Evolutionary conservation across 2,329 filamentous ascomycete genomes (phyloP).

Genomic region (Xylaria sp.): DNA sequence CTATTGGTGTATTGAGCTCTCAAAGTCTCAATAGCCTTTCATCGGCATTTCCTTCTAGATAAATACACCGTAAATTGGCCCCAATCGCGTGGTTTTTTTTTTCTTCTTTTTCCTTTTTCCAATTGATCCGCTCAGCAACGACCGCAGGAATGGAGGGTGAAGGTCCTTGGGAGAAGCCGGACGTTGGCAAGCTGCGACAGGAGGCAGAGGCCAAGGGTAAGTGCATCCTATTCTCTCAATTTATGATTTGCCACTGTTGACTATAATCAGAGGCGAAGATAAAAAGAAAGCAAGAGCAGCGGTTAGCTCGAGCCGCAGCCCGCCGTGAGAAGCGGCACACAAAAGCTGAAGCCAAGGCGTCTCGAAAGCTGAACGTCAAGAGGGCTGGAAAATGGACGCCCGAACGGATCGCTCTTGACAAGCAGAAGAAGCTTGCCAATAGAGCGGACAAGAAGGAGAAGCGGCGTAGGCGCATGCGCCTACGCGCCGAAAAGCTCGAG

Average conservation of each 20-base stretch:
- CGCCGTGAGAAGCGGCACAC: constrained; percentile 53
- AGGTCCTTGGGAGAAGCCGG: constrained; percentile 40
- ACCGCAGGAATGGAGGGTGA: constrained; percentile 40
- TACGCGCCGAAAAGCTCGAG: constrained; percentile 55
- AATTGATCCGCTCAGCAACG: neutral
- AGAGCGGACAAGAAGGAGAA: constrained; percentile 52
- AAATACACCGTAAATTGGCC: neutral
- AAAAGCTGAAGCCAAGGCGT: constrained; percentile 53
- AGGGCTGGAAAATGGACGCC: constrained; percentile 50
- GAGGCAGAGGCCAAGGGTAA: constrained; percentile 43
- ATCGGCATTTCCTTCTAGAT: neutral
- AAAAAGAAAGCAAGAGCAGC: constrained; percentile 45
- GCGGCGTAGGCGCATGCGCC: constrained; percentile 52
- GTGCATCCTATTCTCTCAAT: neutral
- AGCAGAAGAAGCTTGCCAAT: constrained; percentile 48
- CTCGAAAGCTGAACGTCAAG: constrained; percentile 51
- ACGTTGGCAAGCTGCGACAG: constrained; percentile 41
- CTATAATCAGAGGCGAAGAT: constrained; percentile 45
- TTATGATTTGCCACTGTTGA: constrained; percentile 26
- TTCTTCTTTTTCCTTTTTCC: neutral
- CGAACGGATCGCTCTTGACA: constrained; percentile 50
- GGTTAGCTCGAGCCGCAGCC: constrained; percentile 43
- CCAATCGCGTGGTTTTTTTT: neutral
- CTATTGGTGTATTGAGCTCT: neutral
- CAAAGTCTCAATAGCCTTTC: neutral